Conservation (phyloP, 805 yeast species). For the Wickerhamiella musiphila region DNA sequence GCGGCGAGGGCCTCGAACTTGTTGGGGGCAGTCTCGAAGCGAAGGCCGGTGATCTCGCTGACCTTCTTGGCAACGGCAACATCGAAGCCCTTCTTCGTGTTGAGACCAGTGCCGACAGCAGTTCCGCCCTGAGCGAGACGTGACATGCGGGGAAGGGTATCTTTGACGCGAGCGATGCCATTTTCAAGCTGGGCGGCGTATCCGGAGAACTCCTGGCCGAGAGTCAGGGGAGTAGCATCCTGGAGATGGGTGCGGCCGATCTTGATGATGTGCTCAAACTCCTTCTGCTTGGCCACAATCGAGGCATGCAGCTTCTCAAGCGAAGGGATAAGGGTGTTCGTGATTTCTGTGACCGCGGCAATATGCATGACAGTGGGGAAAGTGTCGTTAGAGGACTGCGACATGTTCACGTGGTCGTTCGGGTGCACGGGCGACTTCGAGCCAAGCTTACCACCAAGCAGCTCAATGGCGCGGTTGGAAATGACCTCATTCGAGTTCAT, state of each 20-base stretch:
- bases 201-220: constrained; percentile 97
- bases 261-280: constrained; percentile 79
- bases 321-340: constrained; percentile 60
- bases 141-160: constrained; percentile 55
- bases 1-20: constrained; percentile 98
- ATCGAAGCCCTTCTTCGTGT: constrained; percentile 84
- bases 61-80: constrained; percentile 75
- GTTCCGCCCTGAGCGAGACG: constrained; percentile 97
- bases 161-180: constrained; percentile 77
- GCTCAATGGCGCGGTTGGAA: constrained; percentile 93
- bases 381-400: constrained; percentile 97
- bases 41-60: constrained; percentile 68
- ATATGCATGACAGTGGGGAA: constrained; percentile 99
- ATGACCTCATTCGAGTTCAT: constrained; percentile 99
- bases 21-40: constrained; percentile 90
- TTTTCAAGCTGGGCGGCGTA: constrained; percentile 85
- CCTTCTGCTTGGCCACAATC: constrained; percentile 59
- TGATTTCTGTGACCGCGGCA: constrained; percentile 88
- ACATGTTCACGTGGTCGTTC: constrained; percentile 95
- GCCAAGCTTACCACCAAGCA: constrained; percentile 83
- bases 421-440: constrained; percentile 94
- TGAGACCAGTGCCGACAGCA: constrained; percentile 97
- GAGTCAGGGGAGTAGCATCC: constrained; percentile 95
- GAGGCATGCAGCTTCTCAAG: constrained; percentile 61
- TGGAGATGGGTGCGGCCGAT: constrained; percentile 98